Evolutionary conservation across 2,329 filamentous ascomycete species (phyloP).

Genomic region (Ophiocordyceps camponoti-floridani): DNA sequence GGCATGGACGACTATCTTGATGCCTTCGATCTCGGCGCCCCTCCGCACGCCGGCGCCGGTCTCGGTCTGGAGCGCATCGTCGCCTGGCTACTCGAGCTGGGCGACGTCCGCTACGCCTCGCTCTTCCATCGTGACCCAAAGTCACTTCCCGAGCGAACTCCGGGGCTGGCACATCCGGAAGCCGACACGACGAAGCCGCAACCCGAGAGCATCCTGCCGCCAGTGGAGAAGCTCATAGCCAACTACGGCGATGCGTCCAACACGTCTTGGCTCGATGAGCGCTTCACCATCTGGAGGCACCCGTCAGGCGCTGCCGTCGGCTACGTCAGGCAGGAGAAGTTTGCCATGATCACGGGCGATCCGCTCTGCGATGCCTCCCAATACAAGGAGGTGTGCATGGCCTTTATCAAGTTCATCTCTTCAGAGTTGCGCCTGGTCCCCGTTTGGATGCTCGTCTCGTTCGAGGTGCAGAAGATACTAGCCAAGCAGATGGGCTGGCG

Average conservation of each 20-base stretch:
- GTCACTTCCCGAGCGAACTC: conserved; percentile 53
- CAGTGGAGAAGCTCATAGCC: conserved; percentile 73
- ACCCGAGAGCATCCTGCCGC: conserved; percentile 40
- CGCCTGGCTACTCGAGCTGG: conserved; percentile 69
- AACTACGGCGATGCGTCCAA: conserved; percentile 93
- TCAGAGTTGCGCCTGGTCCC: conserved; percentile 55
- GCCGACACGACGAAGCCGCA: conserved; percentile 49
- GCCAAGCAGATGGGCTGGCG: conserved; percentile 72
- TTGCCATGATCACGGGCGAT: conserved; percentile 72
- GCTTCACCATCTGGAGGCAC: conserved; percentile 79
- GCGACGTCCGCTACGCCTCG: conserved; percentile 77
- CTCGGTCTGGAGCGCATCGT: conserved; percentile 80
- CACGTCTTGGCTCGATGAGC: conserved; percentile 81
- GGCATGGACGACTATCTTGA: conserved; percentile 82
- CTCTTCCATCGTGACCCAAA: conserved; percentile 80
- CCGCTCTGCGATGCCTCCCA: conserved; percentile 70
- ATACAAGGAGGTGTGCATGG: conserved; percentile 52
- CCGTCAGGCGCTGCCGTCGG: conserved; percentile 69
- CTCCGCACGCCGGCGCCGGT: conserved; percentile 78
- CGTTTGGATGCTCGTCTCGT: conserved; percentile 76
- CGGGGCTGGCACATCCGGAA: conserved; percentile 65
- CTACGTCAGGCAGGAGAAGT: conserved; percentile 59
- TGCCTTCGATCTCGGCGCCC: conserved; percentile 74
- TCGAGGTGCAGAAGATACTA: conserved; percentile 61
- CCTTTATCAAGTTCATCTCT: conserved; percentile 59